A percentile compares a stretch with the other conserved stretches of the same genome.
Evolutionary conservation across 257 asterid species (phyloP).

Genomic region (Leptodermis oblonga): DNA sequence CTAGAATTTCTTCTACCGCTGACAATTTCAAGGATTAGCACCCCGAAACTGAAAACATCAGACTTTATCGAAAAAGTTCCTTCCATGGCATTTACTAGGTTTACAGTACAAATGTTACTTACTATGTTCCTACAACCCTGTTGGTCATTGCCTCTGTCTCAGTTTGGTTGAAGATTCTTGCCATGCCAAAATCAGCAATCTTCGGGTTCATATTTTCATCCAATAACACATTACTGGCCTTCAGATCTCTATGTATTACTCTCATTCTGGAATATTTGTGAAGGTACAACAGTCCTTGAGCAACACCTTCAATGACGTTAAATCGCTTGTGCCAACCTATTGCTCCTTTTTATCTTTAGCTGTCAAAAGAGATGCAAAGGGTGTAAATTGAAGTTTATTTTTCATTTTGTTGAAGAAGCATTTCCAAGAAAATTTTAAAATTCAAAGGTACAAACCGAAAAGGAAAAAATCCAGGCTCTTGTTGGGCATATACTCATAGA

Average conservation of each 20-base stretch:
- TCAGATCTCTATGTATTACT: conserved; percentile 2
- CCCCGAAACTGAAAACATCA: conserved; percentile 10
- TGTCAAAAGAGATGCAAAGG: conserved; percentile 7
- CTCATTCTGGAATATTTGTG: not conserved
- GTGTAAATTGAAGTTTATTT: not conserved
- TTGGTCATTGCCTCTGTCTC: conserved; percentile 43
- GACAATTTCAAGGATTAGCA: conserved; percentile 2
- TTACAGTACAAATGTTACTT: conserved; percentile 15
- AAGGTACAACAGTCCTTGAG: not conserved
- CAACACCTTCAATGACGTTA: conserved; percentile 31
- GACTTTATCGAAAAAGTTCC: conserved; percentile 10
- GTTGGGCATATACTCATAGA: conserved; percentile 60
- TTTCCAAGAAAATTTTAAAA: not conserved
- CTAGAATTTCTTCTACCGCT: conserved; percentile 1
- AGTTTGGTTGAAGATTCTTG: conserved; percentile 37
- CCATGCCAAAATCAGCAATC: conserved; percentile 13
- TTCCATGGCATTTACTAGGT: conserved; percentile 5
- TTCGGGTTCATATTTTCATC: conserved; percentile 8
- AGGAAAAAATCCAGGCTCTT: conserved; percentile 61
- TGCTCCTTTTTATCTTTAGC: conserved; percentile 22
- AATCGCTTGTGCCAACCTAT: conserved; percentile 30
- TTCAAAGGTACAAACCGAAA: not conserved
- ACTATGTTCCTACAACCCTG: conserved; percentile 59
- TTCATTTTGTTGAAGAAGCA: not conserved
- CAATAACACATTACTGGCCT: conserved; percentile 9